Evolutionary conservation across 768 basidiomycete genomes (phyloP), one percentile per base, ranked within the genome.

Genomic region (Rubroboletus satanas): DNA sequence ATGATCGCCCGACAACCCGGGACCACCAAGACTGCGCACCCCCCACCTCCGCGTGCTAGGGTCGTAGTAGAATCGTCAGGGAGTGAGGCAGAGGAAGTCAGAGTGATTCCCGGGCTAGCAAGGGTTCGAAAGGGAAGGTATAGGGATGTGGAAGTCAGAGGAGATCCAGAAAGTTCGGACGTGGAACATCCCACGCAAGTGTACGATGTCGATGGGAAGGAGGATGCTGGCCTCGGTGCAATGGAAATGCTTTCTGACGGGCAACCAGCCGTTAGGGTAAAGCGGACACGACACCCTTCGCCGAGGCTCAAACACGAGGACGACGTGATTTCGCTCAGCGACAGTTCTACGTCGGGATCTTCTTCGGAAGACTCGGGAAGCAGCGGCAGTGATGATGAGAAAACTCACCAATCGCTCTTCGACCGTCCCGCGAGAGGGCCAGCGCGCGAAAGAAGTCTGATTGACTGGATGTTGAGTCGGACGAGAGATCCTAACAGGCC

Each of bases 391-490:
- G 73, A 72, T 10, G 68, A 68, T 9, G 68, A 64, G 57, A 62
- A 41, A 61, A 67, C 17, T 74, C 76, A 70, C 8, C 71, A 58
- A 12, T 75, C 75, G 55, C 59, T 77, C 32, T 53, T 64, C 29
- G 65, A 70, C 15, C 60, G 49, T 41, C 62, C 56, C 2, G 21
- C 36, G 28, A 66, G 62, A 51, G 62, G 57, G 9, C 64, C 66
- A 21, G 66, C 64, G 26, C 69, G 61, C 51, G 75, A 72, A 66
- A 77, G 64, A 66, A 82, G 75, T 62, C 65, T 87, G 49, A 86
- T 90, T 45, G 84, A 89, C 59, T 83, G 82, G 65, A 90, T 90
- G 87, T 62, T 90, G 45, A 73, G 74, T 14, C 74, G 79, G 45
- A 77, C 78, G 2, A 57, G 66, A 59, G 52, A 51, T 35, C 31